A percentile compares a stretch with the other conserved stretches of the same genome.
Evolutionary conservation across 768 basidiomycete genomes (phyloP).

Genomic region (Rhizopogon salebrosus): DNA sequence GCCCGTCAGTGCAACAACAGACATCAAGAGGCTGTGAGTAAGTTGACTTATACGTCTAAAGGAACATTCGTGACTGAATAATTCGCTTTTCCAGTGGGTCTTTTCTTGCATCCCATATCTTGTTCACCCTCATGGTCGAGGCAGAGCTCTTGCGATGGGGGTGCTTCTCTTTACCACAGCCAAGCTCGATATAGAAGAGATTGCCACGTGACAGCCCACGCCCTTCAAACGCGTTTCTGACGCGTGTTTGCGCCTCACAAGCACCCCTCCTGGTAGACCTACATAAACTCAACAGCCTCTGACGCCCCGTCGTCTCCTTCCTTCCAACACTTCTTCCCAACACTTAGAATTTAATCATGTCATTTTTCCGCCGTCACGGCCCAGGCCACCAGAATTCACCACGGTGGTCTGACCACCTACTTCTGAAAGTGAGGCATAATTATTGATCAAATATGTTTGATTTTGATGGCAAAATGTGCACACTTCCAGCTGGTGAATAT

Average conservation of each 20-base stretch:
- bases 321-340: conserved; percentile 8
- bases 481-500: conserved; percentile 45
- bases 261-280: conserved; percentile 6
- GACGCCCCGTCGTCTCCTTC: conserved; percentile 8
- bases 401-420: conserved; percentile 42
- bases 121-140: no score
- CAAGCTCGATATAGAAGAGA: background rate
- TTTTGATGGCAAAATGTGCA: conserved; percentile 4
- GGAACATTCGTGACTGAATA: background rate
- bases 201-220: conserved; percentile 19
- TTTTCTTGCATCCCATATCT: no score
- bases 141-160: background rate
- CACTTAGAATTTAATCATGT: conserved; percentile 14
- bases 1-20: background rate
- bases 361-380: conserved; percentile 15
- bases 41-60: background rate
- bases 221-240: conserved; percentile 11
- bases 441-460: background rate
- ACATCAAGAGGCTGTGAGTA: background rate
- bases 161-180: background rate
- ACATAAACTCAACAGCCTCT: conserved; percentile 19
- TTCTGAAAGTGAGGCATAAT: conserved; percentile 43
- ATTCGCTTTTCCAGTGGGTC: no score
- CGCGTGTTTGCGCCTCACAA: background rate
- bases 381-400: conserved; percentile 19